Evolutionary conservation across 2,329 filamentous ascomycete genomes (phyloP), one percentile per base, ranked within the genome.

Genomic region (Fusarium sp.): DNA sequence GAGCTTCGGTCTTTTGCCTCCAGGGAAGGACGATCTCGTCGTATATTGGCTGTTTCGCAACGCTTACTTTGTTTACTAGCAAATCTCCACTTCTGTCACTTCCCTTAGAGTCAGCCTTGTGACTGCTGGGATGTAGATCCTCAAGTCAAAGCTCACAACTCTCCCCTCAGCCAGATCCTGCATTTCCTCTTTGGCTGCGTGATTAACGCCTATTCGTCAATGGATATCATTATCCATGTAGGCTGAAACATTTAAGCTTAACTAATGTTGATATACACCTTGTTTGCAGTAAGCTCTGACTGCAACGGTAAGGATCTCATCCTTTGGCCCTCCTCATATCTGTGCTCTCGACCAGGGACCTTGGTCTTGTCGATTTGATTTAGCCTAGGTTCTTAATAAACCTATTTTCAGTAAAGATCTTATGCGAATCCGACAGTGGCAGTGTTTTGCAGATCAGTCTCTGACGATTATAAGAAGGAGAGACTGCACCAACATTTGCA

Each of bases 341-440:
- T 6, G n/a, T 34, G 11, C 7, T 34, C 12, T n/a, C 12, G 31
- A 38, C 2, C 22, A 15, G 7, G 15, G n/a, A 22, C 10, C 15
- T 10, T 10, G 6, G n/a, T 38, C 6, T 19, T 19, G 19, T 19
- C 15, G 13, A 3, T 22, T 38, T 38, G 9, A 7, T 19, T 19
- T 19, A 19, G 19, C 19, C 19, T 19, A 19, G 19, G 3, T 19
- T 19, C 19, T 19, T 19, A 19, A 19, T 19, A 19, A 19, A 19
- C 2, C 19, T 19, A 19, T 19, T 19, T 19, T 22, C 19, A 12
- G 35, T 8, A 7, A 19, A 9, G 35, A 38, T 36, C 35, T 19
- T 10, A 29, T 39, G 29, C 49, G 49, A 54, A 25, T 54, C 40
- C 49, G 49, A 56, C 40, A 19, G 49, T 31, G 29, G 53, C 49